Conservation (phyloP, 805 yeast species). For the Scheffersomyces amazonensis region DNA sequence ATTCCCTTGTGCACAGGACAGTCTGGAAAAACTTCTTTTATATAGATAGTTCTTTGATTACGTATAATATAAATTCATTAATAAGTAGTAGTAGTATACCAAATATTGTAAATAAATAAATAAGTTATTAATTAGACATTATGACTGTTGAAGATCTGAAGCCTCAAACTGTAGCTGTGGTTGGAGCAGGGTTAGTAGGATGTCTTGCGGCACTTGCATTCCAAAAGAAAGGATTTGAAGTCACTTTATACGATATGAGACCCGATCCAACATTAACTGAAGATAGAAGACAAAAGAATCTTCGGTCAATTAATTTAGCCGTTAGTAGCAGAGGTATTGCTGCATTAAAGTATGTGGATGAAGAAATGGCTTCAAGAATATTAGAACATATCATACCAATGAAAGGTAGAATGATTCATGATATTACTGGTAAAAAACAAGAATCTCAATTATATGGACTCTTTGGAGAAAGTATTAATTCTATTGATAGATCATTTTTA, state of each 20-base stretch:
- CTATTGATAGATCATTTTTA: constrained; percentile 73
- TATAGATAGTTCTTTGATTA: no score
- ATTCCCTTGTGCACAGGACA: no score
- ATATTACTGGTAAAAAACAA: constrained; percentile 51
- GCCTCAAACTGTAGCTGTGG: constrained; percentile 45
- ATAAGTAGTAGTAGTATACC: no score
- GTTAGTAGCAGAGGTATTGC: constrained; percentile 81
- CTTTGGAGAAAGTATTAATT: constrained; percentile 79
- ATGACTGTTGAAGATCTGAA: not conserved
- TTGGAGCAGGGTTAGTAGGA: constrained; percentile 93
- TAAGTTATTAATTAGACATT: not conserved
- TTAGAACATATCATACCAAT: constrained; percentile 71
- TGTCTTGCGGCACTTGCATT: constrained; percentile 81
- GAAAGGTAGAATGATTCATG: constrained; percentile 90
- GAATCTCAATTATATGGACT: constrained; percentile 75
- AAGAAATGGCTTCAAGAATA: constrained; percentile 52
- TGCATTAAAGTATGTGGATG: constrained; percentile 63
- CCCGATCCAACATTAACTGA: constrained; percentile 52
- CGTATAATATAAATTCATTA: no score
- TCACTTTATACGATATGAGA: constrained; percentile 69
- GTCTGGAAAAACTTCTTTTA: no score
- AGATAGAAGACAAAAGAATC: constrained; percentile 29
- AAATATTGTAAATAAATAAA: no score
- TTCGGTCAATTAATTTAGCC: constrained; percentile 81
- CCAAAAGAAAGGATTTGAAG: constrained; percentile 66